phyloP scores from a whole-genome alignment of 345 rosid genomes.

The Rhodamnia argentea region DNA sequence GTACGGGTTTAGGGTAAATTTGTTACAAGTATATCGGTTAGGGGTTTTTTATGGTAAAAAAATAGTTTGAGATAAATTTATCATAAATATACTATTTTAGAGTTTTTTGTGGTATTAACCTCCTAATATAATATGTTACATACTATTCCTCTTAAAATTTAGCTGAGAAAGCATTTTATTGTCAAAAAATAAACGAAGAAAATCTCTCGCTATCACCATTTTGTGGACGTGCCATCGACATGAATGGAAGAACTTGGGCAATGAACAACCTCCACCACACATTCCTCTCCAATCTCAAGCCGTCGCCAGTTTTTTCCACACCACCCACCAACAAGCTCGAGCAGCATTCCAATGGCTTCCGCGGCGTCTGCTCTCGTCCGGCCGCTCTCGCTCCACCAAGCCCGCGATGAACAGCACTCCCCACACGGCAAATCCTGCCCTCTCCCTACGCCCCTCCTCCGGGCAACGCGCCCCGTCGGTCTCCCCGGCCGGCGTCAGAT shows the following conservation, averaged over 20 bases:
- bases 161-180: neutral
- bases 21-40: too few species aligned
- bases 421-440: slow-evolving; percentile 11
- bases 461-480: neutral
- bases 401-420: slow-evolving; percentile 3
- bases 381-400: slow-evolving; percentile 3
- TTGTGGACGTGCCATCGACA: neutral
- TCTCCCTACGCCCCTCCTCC: slow-evolving; percentile 10
- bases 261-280: neutral
- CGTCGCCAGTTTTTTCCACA: neutral
- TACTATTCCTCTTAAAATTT: neutral
- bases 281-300: neutral
- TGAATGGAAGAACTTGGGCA: neutral
- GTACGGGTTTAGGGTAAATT: too few species aligned
- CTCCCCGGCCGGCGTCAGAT: slow-evolving; percentile 39
- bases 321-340: neutral
- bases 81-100: too few species aligned
- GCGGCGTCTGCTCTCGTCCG: slow-evolving; percentile 17
- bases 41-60: too few species aligned
- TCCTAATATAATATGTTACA: too few species aligned
- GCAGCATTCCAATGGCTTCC: slow-evolving; percentile 33
- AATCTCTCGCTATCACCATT: neutral
- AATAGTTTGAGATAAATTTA: too few species aligned
- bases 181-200: neutral
- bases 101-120: too few species aligned